phyloP scores from a whole-genome alignment of 1,139 yeast species.

The Lodderomyces metapsilosis region DNA sequence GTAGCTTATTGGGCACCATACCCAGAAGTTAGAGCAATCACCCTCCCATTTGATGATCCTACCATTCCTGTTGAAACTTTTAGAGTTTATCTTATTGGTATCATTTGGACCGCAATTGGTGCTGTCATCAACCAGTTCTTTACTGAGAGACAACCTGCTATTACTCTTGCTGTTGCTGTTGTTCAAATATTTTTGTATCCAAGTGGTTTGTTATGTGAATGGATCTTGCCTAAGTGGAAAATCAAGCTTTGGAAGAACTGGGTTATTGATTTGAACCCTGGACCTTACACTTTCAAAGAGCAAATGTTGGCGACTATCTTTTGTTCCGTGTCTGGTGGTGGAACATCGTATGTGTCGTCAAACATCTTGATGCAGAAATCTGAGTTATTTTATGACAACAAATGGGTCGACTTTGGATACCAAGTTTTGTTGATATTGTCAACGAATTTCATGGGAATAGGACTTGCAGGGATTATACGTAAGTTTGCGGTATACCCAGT shows the following conservation, averaged over 20 bases:
- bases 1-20: too few relatives aligned
- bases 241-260: conserved; percentile 12
- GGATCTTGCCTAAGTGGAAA: conserved; percentile 22
- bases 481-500: conserved; percentile 59
- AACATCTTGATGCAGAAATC: too few relatives aligned
- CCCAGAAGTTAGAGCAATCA: too few relatives aligned
- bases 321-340: conserved; percentile 29
- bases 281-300: conserved; percentile 29
- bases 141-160: conserved; percentile 53
- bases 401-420: conserved; percentile 52
- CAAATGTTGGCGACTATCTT: conserved; percentile 27
- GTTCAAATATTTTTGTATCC: conserved; percentile 28
- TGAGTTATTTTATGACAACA: conserved; percentile 36
- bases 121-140: too few relatives aligned
- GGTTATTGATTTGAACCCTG: conserved; percentile 22
- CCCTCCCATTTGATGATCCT: too few relatives aligned
- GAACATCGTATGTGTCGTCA: conserved; percentile 28
- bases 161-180: conserved; percentile 40
- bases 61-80: too few relatives aligned
- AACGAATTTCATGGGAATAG: conserved; percentile 62
- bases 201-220: too few relatives aligned
- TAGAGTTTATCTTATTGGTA: too few relatives aligned
- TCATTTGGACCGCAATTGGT: conserved; percentile 51
- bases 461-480: conserved; percentile 61
- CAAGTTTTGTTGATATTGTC: conserved; percentile 47